Evolutionary conservation across 371 early-diverging fungal species (phyloP), one percentile per base, ranked within the genome.

Genomic region (Sporodiniella umbellata): DNA sequence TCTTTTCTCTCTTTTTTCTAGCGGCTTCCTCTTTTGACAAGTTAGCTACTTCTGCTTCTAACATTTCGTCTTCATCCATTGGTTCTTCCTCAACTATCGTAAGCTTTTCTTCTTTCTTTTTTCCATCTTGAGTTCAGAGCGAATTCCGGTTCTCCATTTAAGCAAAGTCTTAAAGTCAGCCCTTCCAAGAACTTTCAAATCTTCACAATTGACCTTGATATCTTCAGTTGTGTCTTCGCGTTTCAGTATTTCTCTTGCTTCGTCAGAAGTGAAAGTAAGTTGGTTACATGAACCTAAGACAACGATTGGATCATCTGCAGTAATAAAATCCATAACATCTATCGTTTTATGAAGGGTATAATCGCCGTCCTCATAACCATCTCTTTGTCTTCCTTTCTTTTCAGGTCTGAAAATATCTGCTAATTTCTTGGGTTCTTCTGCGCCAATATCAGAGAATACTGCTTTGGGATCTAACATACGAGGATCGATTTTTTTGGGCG

Each of bases 361-460:
- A 64, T 93, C 87, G 42, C 93, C 95, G 57, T 96, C 97, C 48
- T 90, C 96, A 75, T 98, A 98, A 71, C 97, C 99, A 51, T 94
- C 95, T 72, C 98, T 84, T 47, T 95, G 91, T 52, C 97, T 80
- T 51, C 76, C 78, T 49, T 86, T 80, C 78, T 96, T 93, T 68
- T 89, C 89, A 8, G 91, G 90, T 47, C 88, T 88, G 53, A 92
- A 86, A 46, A 94, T 78, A 64, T 90, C 87, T 23, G 51, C 69
- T 61, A 78, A 42, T 55, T 64, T 72, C 35, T 56, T 63, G 14
- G 54, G 63, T 46, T 72, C 64, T 33, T 80, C 82, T 28, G 72
- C 79, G 35, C 85, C 93, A 21, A 90, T 53, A 55, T 97, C 98
- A 56, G 91, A 87, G 72, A 99, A 99, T 14, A 99, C 95, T 42